A percentile compares a stretch with the other conserved stretches of the same genome.
Conservation (phyloP, 768 basidiomycete species). For the Boletellus ananas region DNA sequence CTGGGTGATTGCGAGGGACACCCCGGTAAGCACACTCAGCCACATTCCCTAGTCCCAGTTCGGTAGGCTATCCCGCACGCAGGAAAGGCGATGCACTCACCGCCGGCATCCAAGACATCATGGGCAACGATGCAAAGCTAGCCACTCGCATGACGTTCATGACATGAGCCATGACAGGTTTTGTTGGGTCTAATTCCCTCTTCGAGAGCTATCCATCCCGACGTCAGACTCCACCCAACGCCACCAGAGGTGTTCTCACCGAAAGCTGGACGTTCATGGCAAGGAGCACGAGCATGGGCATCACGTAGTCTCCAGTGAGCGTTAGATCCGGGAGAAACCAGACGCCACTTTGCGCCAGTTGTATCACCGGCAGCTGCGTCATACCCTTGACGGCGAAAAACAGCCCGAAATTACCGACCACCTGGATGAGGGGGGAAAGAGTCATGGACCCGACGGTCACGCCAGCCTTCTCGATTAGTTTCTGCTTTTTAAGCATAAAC, state of each 20-base stretch:
- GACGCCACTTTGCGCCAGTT: constrained; percentile 74
- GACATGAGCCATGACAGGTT: constrained; percentile 58
- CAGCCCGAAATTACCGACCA: constrained; percentile 72
- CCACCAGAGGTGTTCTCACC: constrained; percentile 39
- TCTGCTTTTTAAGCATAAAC: constrained; percentile 42
- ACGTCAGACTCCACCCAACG: not conserved
- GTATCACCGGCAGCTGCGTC: constrained; percentile 65
- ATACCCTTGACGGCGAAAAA: constrained; percentile 80
- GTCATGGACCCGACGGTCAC: constrained; percentile 56
- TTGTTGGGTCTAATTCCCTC: constrained; percentile 50
- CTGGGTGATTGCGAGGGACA: constrained; percentile 45
- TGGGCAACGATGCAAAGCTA: constrained; percentile 47
- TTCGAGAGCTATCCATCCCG: constrained; percentile 37
- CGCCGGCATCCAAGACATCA: constrained; percentile 58
- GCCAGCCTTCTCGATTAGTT: constrained; percentile 60
- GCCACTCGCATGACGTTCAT: constrained; percentile 64
- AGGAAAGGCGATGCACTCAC: constrained; percentile 41
- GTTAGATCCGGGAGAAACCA: constrained; percentile 76
- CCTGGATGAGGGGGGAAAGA: constrained; percentile 60
- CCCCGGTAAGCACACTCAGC: constrained; percentile 54
- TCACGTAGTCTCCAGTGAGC: constrained; percentile 67
- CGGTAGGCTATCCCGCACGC: not conserved
- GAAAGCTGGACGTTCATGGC: constrained; percentile 67
- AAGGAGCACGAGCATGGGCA: constrained; percentile 59
- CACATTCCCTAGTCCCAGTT: constrained; percentile 46